Evolutionary conservation across 2,329 filamentous ascomycete species (phyloP).

Genomic region (Coniella lustricola): DNA sequence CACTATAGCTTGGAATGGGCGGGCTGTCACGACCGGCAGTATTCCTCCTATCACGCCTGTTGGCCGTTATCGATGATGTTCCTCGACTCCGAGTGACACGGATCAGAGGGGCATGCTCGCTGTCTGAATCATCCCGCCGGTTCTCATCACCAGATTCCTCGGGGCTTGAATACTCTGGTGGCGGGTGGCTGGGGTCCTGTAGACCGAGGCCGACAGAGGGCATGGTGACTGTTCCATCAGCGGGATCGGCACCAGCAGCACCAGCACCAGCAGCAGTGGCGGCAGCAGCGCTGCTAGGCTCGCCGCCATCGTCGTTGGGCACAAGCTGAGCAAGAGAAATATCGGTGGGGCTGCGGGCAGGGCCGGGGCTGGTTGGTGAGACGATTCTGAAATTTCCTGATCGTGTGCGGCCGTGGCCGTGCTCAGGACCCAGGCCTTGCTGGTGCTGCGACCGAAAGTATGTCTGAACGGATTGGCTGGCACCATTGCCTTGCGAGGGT

Average conservation of each 20-base stretch:
- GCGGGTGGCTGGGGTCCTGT: constrained; percentile 53
- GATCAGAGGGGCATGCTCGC: constrained; percentile 47
- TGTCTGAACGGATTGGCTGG: constrained; percentile 41
- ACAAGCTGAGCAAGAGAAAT: constrained; percentile 88
- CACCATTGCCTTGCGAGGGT: constrained; percentile 29
- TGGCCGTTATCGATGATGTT: constrained; percentile 37
- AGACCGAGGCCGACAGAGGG: constrained; percentile 36
- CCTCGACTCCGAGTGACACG: constrained; percentile 43
- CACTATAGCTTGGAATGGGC: constrained; percentile 77
- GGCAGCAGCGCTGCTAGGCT: constrained; percentile 47
- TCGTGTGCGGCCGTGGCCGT: constrained; percentile 63
- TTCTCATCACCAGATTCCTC: constrained; percentile 52
- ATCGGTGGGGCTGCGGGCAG: constrained; percentile 84
- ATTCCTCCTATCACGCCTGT: constrained; percentile 20
- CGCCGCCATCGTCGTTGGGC: constrained; percentile 63
- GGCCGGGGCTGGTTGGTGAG: constrained; percentile 77
- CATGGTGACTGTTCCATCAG: constrained; percentile 26
- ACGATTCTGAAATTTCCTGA: constrained; percentile 70
- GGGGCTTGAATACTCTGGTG: constrained; percentile 66
- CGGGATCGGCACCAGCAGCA: constrained; percentile 26
- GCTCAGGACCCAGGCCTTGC: constrained; percentile 39
- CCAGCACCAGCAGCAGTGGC: constrained; percentile 35
- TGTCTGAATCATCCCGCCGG: constrained; percentile 50
- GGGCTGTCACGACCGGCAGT: constrained; percentile 36
- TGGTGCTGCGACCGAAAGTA: constrained; percentile 30